Evolutionary conservation across 768 basidiomycete species (phyloP).

Genomic region (Cystobasidium ongulense): DNA sequence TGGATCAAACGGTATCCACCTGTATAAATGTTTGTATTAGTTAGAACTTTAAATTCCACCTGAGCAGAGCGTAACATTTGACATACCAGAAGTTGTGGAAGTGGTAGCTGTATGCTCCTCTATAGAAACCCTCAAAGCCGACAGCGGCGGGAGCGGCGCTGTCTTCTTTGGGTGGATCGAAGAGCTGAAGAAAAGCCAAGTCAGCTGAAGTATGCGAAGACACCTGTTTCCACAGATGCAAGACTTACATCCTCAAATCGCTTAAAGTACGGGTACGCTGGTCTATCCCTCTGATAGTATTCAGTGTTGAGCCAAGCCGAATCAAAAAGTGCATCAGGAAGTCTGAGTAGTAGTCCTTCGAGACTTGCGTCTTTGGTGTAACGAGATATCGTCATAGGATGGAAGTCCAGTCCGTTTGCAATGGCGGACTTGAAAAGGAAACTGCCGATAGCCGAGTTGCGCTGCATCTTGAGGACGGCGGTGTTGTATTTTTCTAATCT

Average conservation of each 20-base stretch:
- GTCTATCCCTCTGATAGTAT: conserved; percentile 61
- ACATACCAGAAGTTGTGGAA: conserved; percentile 34
- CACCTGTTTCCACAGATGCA: background rate
- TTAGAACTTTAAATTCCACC: background rate
- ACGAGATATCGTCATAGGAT: conserved; percentile 85
- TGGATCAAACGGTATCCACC: conserved; percentile 95
- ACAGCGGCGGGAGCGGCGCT: conserved; percentile 76
- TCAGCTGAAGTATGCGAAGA: conserved; percentile 13
- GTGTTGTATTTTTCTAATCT: conserved; percentile 90
- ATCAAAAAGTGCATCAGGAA: conserved; percentile 94
- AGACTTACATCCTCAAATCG: conserved; percentile 52
- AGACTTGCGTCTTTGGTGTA: conserved; percentile 84
- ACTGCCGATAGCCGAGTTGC: conserved; percentile 77
- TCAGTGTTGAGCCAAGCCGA: conserved; percentile 76
- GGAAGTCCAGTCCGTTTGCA: conserved; percentile 85
- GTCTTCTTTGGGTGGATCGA: conserved; percentile 63
- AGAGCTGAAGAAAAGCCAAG: conserved; percentile 71
- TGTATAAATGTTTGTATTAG: conserved; percentile 43
- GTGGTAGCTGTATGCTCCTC: conserved; percentile 50
- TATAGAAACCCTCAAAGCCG: conserved; percentile 93
- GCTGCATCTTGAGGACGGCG: conserved; percentile 88
- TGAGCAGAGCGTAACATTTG: background rate
- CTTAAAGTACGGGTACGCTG: conserved; percentile 87
- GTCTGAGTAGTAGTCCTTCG: conserved; percentile 69
- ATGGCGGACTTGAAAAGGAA: conserved; percentile 91